These are phyloP conservation scores for Cutaneotrichosporon daszewskae DNA, from an alignment of 1,284 basidiomycete species.

Conservation along the genomic window DNA sequence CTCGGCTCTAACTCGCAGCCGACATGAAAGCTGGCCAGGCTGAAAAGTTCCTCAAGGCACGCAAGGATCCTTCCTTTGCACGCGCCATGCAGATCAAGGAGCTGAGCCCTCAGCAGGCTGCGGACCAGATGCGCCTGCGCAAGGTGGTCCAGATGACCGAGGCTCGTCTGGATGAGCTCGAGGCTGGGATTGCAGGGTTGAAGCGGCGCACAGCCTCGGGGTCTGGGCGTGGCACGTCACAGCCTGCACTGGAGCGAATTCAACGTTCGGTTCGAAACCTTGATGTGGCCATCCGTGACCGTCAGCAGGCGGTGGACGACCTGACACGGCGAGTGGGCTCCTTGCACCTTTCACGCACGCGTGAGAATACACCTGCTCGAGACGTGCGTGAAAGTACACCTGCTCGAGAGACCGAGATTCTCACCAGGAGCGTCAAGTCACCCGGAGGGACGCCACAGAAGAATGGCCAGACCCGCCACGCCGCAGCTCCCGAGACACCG, in stretches of 20 bases:
- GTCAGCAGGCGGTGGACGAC: conserved; percentile 48
- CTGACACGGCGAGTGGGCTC: conserved; percentile 45
- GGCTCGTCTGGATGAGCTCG: conserved; percentile 46
- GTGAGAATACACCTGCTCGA: conserved; percentile 2
- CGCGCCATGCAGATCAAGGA: conserved; percentile 50
- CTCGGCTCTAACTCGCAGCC: conserved; percentile 27
- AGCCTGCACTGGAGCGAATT: conserved; percentile 48
- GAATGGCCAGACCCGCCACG: no score
- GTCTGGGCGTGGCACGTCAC: conserved; percentile 3
- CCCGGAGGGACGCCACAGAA: no score
- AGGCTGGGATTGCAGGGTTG: conserved; percentile 29
- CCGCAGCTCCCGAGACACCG: not conserved
- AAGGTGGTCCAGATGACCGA: conserved; percentile 46
- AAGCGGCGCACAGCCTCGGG: conserved; percentile 30
- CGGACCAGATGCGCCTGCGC: conserved; percentile 49
- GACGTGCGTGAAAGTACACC: no score
- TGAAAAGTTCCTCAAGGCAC: conserved; percentile 50
- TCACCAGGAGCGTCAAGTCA: no score
- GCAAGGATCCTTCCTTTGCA: conserved; percentile 50
- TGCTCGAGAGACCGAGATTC: no score
- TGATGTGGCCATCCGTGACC: conserved; percentile 45
- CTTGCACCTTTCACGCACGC: conserved; percentile 22
- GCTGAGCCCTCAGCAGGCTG: conserved; percentile 51
- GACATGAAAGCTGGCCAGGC: conserved; percentile 50
- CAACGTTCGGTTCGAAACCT: conserved; percentile 51